Evolutionary conservation across 2,329 filamentous ascomycete species (phyloP), one percentile per base, ranked within the genome.

Genomic region (Aspergillus flavus): DNA sequence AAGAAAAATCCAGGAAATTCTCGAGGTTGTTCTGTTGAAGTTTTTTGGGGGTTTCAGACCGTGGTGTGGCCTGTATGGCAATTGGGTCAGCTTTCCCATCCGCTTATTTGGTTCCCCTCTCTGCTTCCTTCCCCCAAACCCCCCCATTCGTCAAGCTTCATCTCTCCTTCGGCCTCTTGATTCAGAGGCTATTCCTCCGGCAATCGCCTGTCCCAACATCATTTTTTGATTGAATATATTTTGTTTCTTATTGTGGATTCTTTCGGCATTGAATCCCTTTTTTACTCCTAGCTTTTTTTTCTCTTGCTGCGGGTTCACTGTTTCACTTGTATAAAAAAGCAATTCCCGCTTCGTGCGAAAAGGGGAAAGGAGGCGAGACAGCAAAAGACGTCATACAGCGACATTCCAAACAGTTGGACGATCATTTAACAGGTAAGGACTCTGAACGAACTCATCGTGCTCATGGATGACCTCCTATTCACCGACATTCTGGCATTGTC

Each of bases 81-180:
- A 65, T 50, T 64, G 67, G 64, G 65, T 68, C 61, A 59, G 64
- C 63, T 66, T 67, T 61, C 65, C 39, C 65, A 68, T 69, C 68
- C 67, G 64, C 68, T 68, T 64, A 68, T 64, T 68, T 61, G 64
- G 67, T 68, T 64, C 64, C 63, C 67, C 66, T 62, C 68, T 65
- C 64, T 61, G 62, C 61, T 54, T 69, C 60, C 61, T 61, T 32
- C 45, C 50, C n/a, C 61, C 60, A 61, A 54, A 56, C 53, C 58
- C 53, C 57, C 57, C 53, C 57, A 52, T 60, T 57, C 61, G 46
- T 65, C 61, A 32, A 66, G 63, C 66, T 66, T 66, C 67, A 64
- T 68, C 70, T 68, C 62, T 64, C 65, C 58, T 64, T 67, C 63
- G 46, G 58, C 61, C 57, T 59, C 60, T 41, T 41, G 32, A 56